Base-by-base conservation (phyloP, 1,284 basidiomycete species). In the Ganoderma resinaceum region DNA sequence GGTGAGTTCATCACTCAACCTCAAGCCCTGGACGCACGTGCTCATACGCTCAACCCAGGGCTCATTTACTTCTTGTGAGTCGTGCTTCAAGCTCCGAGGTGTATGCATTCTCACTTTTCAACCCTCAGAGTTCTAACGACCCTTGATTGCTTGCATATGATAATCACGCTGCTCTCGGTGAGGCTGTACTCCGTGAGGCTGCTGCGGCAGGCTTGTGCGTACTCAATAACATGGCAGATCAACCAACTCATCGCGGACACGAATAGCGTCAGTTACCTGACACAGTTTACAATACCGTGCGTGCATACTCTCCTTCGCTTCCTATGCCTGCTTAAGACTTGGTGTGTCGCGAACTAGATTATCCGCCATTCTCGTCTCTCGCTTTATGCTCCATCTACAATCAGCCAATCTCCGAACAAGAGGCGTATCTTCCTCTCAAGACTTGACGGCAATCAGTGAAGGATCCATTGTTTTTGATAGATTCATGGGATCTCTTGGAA, bases 311-410 rank as follows among this genome's bases (percentile, higher is more conserved):
- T 26, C 3, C 9, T 12, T 49, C 1, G 14, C 23, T 26, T 49
- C 40, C 26, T 26, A 11, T 14, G 5, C 23, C 9, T 0, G 20
- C n/a, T 23, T 49, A 49, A 49, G 3, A 5, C 11, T 3, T 14
- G 46, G 11, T n/a, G 5, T 49, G 11, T 11, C 0, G 33, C 14
- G 18, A 18, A 31, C 29, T 33, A 61, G 60, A 8, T 43, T 40
- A 18, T 42, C 60, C 26, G 40, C 60, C 18, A 20, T 61, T 9
- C 60, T 61, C 14, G 42, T 61, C 16, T 43, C 38, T 12, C 60
- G 60, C 42, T 61, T 61, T 33, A 38, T 61, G 23, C 60, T 61
- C 5, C 42, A 61, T 18, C 60, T 61, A 2, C 60, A 61, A 46
- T 38, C 40, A 3, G 29, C 46, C 7, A 55, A 33, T 33, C 16